phyloP scores from a whole-genome alignment of 495 filamentous ascomycete species.

The Aspergillus indologenus region DNA sequence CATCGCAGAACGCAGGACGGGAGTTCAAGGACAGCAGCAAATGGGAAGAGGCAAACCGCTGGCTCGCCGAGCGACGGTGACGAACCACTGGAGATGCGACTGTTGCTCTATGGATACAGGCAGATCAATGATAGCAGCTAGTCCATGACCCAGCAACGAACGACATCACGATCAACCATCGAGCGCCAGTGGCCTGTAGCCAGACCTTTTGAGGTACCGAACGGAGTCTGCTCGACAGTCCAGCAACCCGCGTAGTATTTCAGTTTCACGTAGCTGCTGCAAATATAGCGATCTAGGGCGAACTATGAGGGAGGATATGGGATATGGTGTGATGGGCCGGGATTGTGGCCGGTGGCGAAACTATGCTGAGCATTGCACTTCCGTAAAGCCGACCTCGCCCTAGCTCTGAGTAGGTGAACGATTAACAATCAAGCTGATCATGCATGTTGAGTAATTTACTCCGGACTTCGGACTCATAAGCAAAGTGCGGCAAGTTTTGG shows the following conservation, averaged over 20 bases:
- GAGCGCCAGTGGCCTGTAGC: not conserved
- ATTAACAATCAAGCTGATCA: not conserved
- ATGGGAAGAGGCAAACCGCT: conserved; percentile 65
- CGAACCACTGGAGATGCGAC: not conserved
- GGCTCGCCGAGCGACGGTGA: conserved; percentile 54
- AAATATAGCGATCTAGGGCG: not conserved
- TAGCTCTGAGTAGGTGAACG: not conserved
- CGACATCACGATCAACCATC: not conserved
- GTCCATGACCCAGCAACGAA: not conserved
- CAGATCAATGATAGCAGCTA: not conserved
- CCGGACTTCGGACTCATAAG: too few species aligned
- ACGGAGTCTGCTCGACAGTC: not conserved
- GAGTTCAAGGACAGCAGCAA: conserved; percentile 60
- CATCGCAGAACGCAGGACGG: conserved; percentile 61
- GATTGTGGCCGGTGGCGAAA: not conserved
- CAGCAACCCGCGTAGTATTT: not conserved
- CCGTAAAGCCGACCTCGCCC: too few species aligned
- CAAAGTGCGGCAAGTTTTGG: too few species aligned
- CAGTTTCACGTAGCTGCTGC: not conserved
- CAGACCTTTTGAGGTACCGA: too few species aligned
- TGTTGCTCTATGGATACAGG: not conserved
- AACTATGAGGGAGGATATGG: not conserved
- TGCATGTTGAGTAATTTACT: not conserved
- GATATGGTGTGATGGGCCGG: not conserved
- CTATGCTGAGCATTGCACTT: too few species aligned